Evolutionary conservation across 805 yeast genomes (phyloP).

Genomic region (Zygosaccharomyces rouxii): DNA sequence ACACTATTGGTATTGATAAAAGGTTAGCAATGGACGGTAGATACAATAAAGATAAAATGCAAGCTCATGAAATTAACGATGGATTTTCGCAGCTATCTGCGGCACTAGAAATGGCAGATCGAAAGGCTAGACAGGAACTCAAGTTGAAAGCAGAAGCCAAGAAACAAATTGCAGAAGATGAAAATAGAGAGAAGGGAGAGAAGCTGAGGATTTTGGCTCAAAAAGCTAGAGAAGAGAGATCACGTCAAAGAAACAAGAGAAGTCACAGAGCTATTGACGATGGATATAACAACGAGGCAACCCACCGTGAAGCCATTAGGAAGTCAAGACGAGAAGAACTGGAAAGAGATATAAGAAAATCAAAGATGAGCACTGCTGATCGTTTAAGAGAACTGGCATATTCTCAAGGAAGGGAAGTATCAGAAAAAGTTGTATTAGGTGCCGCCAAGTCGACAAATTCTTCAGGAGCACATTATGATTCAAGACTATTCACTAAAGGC

Average conservation of each 20-base stretch:
- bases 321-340: slow-evolving; percentile 45
- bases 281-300: slow-evolving; percentile 4
- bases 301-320: slow-evolving; percentile 28
- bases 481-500: slow-evolving; percentile 50
- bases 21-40: slow-evolving; percentile 53
- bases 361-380: slow-evolving; percentile 44
- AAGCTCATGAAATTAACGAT: slow-evolving; percentile 43
- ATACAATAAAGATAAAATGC: slow-evolving; percentile 33
- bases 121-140: slow-evolving; percentile 53
- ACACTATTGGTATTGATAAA: slow-evolving; percentile 74
- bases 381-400: slow-evolving; percentile 41
- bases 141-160: slow-evolving; percentile 47
- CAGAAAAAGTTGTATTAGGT: slow-evolving; percentile 53
- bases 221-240: slow-evolving; percentile 41
- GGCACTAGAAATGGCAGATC: slow-evolving; percentile 70
- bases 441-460: slow-evolving; percentile 39
- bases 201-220: slow-evolving; percentile 47
- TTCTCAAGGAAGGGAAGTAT: slow-evolving; percentile 47
- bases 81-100: slow-evolving; percentile 59
- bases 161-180: slow-evolving; percentile 47
- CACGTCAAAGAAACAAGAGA: slow-evolving; percentile 5
- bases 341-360: slow-evolving; percentile 43
- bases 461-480: slow-evolving; percentile 50
- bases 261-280: slow-evolving; percentile 8
- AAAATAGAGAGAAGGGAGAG: slow-evolving; percentile 47